Evolutionary conservation across 225 moss, liverwort and hornwort species (phyloP), one percentile per base, ranked within the genome.

Genomic region (Physcomitrellopsis africana): DNA sequence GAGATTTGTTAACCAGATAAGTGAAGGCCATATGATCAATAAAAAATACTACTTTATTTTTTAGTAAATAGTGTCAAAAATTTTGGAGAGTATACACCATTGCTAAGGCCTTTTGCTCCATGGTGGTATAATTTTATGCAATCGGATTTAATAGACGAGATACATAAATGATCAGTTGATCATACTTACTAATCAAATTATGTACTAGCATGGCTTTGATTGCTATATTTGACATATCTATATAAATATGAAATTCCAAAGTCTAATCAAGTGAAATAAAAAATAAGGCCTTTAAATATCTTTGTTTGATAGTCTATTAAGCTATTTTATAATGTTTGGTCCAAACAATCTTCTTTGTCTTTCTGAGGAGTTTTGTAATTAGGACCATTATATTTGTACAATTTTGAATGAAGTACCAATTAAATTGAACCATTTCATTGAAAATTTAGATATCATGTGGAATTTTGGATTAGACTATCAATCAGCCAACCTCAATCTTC

Each of bases 161-260:
- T 60, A 26, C 26, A 60, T 60, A 60, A 23, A 27, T 23, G n/a
- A 27, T 60, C 7, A n/a, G 60, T 60, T 60, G 20, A 60, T 60
- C 13, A 23, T 8, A 60, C 15, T 11, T 60, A 6, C 60, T n/a
- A 5, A 26, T 60, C 8, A 15, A 9, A 60, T 60, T 60, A 23
- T 60, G 60, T 8, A 27, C 24, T 10, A 60, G 15, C 24, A 60
- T 24, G 9, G 60, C 60, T 60, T 26, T 9, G 9, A 60, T n/a
- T 60, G 60, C 24, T 7, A 60, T 9, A 60, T 60, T 60, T 23
- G 60, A 60, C 5, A 15, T 26, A 60, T 60, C 22, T n/a, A 15
- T 60, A 60, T 27, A 26, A 23, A 56, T n/a, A 16, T 56, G 18
- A 56, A 56, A 14, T 16, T 56, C 56, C 56, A 56, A 56, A n/a